These are phyloP conservation scores for Boletus tomentosulus DNA, from an alignment of 768 basidiomycete genomes.

Conservation along the genomic window DNA sequence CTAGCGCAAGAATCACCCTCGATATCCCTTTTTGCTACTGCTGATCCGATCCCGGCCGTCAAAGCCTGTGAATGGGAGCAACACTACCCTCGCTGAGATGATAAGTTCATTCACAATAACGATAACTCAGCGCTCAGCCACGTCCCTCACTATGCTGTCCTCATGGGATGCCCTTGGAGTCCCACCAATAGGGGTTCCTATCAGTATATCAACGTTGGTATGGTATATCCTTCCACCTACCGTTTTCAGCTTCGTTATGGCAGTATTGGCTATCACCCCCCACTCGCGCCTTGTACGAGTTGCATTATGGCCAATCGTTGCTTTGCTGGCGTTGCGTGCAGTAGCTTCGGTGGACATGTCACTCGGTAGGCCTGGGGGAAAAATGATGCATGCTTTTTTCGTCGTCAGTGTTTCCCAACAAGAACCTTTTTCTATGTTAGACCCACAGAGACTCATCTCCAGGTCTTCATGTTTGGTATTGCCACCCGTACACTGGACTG, in stretches of 20 bases:
- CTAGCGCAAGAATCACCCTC: too few species aligned
- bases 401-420: slow-evolving; percentile 3
- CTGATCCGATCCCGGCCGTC: too few species aligned
- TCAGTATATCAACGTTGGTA: slow-evolving; percentile 32
- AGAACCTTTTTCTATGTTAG: not conserved
- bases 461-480: slow-evolving; percentile 3
- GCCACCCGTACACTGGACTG: slow-evolving; percentile 3
- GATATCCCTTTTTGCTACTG: too few species aligned
- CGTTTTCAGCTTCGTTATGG: slow-evolving; percentile 42
- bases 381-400: slow-evolving; percentile 7
- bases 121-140: too few species aligned
- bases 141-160: too few species aligned
- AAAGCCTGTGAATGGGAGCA: too few species aligned
- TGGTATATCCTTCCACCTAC: slow-evolving; percentile 40
- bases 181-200: slow-evolving; percentile 12
- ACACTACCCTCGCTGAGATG: too few species aligned
- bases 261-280: slow-evolving; percentile 46
- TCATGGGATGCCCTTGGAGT: not conserved
- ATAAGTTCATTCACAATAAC: too few species aligned
- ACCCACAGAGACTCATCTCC: not conserved
- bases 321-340: slow-evolving; percentile 41
- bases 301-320: slow-evolving; percentile 43
- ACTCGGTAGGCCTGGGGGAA: not conserved
- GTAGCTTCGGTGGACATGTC: slow-evolving; percentile 19
- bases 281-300: slow-evolving; percentile 41